phyloP scores from a whole-genome alignment of 345 rosid genomes.

The Populus euphratica region DNA sequence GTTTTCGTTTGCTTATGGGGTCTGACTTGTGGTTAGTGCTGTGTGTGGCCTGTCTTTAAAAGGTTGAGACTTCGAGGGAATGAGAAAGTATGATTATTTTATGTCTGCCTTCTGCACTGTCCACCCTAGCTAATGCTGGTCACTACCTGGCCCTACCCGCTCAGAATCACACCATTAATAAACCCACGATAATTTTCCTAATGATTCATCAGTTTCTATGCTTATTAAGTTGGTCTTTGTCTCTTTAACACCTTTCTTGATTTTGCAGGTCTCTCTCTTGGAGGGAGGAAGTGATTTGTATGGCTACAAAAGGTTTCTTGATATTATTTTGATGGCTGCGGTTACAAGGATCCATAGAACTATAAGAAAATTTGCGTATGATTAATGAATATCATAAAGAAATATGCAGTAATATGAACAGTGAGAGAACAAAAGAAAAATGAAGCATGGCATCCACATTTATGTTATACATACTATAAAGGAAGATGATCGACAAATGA shows the following conservation, averaged over 20 bases:
- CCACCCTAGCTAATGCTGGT: not conserved
- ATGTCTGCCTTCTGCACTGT: not conserved
- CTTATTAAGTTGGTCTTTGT: too few species aligned
- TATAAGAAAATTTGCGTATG: too few species aligned
- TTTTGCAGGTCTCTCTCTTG: not conserved
- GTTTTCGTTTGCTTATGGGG: not conserved
- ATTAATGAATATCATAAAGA: too few species aligned
- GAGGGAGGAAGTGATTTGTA: not conserved
- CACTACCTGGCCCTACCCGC: not conserved
- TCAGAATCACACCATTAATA: not conserved
- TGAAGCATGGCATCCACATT: not conserved
- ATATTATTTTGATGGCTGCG: not conserved
- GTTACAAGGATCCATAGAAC: too few species aligned
- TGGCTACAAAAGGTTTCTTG: not conserved
- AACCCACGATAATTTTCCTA: not conserved
- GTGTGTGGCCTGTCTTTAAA: not conserved
- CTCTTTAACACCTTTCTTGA: too few species aligned
- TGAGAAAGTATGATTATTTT: constrained; percentile 11
- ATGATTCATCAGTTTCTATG: not conserved
- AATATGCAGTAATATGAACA: too few species aligned
- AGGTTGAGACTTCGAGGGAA: not conserved
- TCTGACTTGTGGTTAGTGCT: constrained; percentile 14
- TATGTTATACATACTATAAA: not conserved
- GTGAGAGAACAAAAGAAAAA: too few species aligned
- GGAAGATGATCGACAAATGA: constrained; percentile 6